phyloP scores from a whole-genome alignment of 352 stramenopile genomes.

The Globisporangium recalcitrans region DNA sequence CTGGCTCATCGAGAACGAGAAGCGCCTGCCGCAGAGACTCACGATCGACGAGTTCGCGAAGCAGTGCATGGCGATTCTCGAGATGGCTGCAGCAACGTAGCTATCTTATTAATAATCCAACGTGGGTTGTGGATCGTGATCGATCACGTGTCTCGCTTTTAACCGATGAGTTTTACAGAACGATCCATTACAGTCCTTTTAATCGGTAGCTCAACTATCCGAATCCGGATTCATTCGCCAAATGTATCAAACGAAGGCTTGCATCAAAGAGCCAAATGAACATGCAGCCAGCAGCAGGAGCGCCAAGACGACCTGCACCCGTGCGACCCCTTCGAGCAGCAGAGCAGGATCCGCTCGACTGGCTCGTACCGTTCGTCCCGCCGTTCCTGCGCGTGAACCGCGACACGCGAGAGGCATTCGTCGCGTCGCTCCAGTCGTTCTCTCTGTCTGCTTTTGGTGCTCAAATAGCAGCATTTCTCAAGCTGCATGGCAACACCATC shows the following conservation, averaged over 20 bases:
- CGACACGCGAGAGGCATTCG: slow-evolving; percentile 52
- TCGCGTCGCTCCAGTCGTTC: slow-evolving; percentile 30
- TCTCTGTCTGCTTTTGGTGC: slow-evolving; percentile 14
- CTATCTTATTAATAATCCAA: slow-evolving; percentile 4
- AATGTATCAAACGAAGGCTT: background rate
- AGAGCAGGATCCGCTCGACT: slow-evolving; percentile 48
- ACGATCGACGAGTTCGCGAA: slow-evolving; percentile 28
- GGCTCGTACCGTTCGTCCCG: slow-evolving; percentile 79
- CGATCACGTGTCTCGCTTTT: too few relatives aligned
- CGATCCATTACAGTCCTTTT: too few relatives aligned
- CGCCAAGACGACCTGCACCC: background rate
- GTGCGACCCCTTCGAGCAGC: background rate
- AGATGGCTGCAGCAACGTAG: slow-evolving; percentile 21
- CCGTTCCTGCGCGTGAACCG: slow-evolving; percentile 74
- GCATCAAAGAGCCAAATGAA: background rate
- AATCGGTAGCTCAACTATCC: too few relatives aligned
- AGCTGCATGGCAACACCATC: slow-evolving; percentile 23
- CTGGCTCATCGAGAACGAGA: slow-evolving; percentile 32
- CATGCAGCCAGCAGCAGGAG: slow-evolving; percentile 6
- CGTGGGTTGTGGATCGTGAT: too few relatives aligned
- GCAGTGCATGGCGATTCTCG: slow-evolving; percentile 38
- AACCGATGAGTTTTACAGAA: too few relatives aligned
- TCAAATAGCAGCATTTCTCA: slow-evolving; percentile 15
- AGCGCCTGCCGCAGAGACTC: slow-evolving; percentile 30
- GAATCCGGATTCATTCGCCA: too few relatives aligned